phyloP scores from a whole-genome alignment of 495 filamentous ascomycete genomes.

The Pyrenula aspistea region DNA sequence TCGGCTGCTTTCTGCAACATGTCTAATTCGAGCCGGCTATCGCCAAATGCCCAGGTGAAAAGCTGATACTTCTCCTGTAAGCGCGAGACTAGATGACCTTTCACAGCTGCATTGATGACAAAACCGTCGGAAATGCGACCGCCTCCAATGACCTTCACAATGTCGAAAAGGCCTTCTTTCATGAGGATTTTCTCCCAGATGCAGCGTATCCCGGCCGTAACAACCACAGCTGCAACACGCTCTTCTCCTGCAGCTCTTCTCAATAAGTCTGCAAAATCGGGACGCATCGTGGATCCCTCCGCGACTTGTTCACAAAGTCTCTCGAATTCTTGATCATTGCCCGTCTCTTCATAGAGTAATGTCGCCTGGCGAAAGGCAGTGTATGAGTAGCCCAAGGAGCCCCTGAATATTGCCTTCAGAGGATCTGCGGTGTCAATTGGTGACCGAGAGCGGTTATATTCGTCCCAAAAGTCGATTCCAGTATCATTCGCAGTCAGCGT shows the following conservation, averaged over 20 bases:
- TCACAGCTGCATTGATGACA: constrained; percentile 41
- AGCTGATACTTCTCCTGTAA: constrained; percentile 21
- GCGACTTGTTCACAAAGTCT: constrained; percentile 34
- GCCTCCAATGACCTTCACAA: constrained; percentile 42
- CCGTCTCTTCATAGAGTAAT: constrained; percentile 41
- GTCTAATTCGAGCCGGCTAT: constrained; percentile 45
- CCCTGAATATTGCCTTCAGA: constrained; percentile 37
- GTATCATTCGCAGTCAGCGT: constrained; percentile 44
- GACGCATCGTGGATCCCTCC: constrained; percentile 27
- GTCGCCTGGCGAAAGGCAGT: constrained; percentile 43
- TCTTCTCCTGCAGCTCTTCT: constrained; percentile 14
- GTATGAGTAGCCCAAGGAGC: constrained; percentile 39
- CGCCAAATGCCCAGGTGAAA: constrained; percentile 50
- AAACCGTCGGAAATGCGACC: constrained; percentile 36
- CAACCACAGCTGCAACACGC: constrained; percentile 38
- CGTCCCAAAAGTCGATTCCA: constrained; percentile 40
- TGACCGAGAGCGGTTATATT: constrained; percentile 4
- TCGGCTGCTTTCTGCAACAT: constrained; percentile 45
- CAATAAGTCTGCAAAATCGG: constrained; percentile 37
- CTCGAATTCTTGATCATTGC: constrained; percentile 31
- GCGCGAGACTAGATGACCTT: constrained; percentile 32
- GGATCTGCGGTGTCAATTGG: constrained; percentile 9
- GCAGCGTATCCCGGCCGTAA: constrained; percentile 43
- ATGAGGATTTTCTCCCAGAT: constrained; percentile 48
- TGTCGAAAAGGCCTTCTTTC: constrained; percentile 26